Evolutionary conservation across 208 protist genomes (phyloP).

Genomic region (Trichomonas vaginalis): DNA sequence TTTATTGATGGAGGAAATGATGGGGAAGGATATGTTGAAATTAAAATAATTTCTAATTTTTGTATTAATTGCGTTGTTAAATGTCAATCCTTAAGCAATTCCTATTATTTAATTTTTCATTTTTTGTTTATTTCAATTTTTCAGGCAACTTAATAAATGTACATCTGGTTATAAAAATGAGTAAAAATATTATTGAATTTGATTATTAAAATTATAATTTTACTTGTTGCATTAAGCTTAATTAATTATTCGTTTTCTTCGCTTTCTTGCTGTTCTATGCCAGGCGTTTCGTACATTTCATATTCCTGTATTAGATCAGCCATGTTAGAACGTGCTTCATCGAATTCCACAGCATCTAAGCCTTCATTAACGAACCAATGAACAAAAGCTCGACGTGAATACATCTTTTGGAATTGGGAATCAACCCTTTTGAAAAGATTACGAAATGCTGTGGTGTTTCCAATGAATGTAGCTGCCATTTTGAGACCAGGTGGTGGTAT

Average conservation of each 20-base stretch:
- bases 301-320: neutral
- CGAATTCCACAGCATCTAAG: constrained; percentile 55
- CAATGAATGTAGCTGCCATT: constrained; percentile 69
- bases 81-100: too few relatives aligned
- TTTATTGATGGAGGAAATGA: too few relatives aligned
- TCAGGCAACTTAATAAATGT: too few relatives aligned
- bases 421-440: constrained; percentile 73
- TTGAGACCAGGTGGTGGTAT: constrained; percentile 52
- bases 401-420: constrained; percentile 90
- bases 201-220: too few relatives aligned
- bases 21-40: too few relatives aligned
- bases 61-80: too few relatives aligned
- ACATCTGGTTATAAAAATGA: too few relatives aligned
- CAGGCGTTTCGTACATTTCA: neutral
- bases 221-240: too few relatives aligned
- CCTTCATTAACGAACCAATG: constrained; percentile 58
- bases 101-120: too few relatives aligned
- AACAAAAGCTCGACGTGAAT: constrained; percentile 65
- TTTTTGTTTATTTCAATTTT: too few relatives aligned
- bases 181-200: too few relatives aligned
- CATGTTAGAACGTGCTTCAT: constrained; percentile 38
- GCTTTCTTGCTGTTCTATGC: neutral
- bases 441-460: constrained; percentile 71
- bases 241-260: neutral
- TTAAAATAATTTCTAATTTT: too few relatives aligned